Evolutionary conservation across 768 basidiomycete genomes (phyloP), one percentile per base, ranked within the genome.

Genomic region (Podaxis rugospora): DNA sequence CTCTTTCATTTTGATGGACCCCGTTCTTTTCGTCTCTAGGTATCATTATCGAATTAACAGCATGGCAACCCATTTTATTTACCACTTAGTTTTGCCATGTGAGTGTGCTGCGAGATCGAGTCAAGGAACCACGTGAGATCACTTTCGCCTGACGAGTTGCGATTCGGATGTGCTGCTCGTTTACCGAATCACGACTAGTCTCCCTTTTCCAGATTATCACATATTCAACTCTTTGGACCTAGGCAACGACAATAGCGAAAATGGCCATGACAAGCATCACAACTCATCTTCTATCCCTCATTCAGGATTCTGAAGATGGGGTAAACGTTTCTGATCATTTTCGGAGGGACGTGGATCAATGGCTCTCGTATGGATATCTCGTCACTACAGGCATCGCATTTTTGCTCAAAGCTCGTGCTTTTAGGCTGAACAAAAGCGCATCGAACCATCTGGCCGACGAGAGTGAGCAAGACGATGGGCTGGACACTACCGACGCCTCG

Each of bases 71-170:
- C 47, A 49, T 25, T 11, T 5, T 49, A 21, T 7, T 6, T 10
- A 9, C 4, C 2, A 6, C 11, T 11, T 21, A 10, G 10, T 21
- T 6, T 23, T 21, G 23, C 23, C 21, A 21, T 44, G 4, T 25
- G 21, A 25, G 23, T 21, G 3, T 49, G 18, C 47, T 42, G n/a
- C 11, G 2, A 49, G 21, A 2, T 44, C 4, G 2, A 25, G 36
- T 57, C 36, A 25, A 25, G 42, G 36, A 21, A 44, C 42, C 59
- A 59, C 59, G 59, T 59, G 59, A 59, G 25, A 39, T 37, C n/a
- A 18, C 16, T 18, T 25, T 54, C 35, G 36, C n/a, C 3, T 5
- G 9, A 16, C 1, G 28, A 21, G 13, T 23, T 13, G 35, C 35
- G 36, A 54, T 54, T 32, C 32, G 46, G 42, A 47, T n/a, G 55